phyloP scores from a whole-genome alignment of 2,329 filamentous ascomycete genomes.

The Chaetoscypha palmicola region DNA sequence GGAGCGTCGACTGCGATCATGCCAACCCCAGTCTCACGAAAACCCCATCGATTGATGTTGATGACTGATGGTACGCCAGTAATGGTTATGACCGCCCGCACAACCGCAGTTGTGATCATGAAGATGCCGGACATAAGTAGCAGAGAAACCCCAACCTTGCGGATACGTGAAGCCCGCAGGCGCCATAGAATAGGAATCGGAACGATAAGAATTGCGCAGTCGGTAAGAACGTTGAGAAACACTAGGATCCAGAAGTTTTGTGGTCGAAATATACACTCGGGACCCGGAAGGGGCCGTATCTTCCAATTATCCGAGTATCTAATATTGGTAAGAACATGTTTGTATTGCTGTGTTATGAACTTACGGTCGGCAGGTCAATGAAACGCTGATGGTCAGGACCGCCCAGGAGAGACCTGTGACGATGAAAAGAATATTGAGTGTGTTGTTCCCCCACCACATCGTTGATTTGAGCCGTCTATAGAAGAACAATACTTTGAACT shows the following conservation, averaged over 20 bases:
- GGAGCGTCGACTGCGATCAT: slow-evolving; percentile 33
- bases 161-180: slow-evolving; percentile 27
- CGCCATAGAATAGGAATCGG: slow-evolving; percentile 32
- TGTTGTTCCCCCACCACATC: slow-evolving; percentile 2
- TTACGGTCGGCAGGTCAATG: slow-evolving; percentile 3
- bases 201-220: slow-evolving; percentile 30
- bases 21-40: slow-evolving; percentile 33
- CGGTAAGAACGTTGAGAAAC: slow-evolving; percentile 25
- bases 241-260: slow-evolving; percentile 6
- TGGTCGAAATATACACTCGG: slow-evolving; percentile 1
- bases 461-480: background rate
- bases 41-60: slow-evolving; percentile 34
- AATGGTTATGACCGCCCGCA: slow-evolving; percentile 28
- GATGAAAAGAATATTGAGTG: background rate
- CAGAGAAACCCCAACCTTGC: slow-evolving; percentile 30
- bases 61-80: slow-evolving; percentile 26
- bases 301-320: slow-evolving; percentile 5
- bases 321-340: no score
- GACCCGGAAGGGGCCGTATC: background rate
- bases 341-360: no score
- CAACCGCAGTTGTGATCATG: slow-evolving; percentile 3
- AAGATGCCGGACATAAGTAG: slow-evolving; percentile 27
- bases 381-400: background rate
- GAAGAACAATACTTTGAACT: slow-evolving; percentile 5
- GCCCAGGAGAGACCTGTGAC: background rate